Conservation (phyloP, 129 eudicot genomes). For the Chrysanthemum makinoi region DNA sequence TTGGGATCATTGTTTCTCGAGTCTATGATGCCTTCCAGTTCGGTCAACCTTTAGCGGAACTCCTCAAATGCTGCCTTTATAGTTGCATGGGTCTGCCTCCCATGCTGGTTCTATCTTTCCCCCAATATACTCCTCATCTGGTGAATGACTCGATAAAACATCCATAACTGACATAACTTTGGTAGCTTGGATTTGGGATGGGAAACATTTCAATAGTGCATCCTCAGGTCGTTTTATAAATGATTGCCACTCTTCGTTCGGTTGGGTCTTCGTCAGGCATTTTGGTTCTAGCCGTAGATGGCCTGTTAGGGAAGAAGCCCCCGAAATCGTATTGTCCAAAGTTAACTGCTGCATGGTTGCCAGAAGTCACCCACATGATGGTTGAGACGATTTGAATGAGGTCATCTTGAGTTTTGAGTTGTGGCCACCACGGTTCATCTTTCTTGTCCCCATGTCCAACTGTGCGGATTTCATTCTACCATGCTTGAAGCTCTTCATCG, state of each 20-base stretch:
- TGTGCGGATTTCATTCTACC: constrained; percentile 54
- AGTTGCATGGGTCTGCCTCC: constrained; percentile 33
- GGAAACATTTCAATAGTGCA: constrained; percentile 28
- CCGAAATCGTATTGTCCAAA: constrained; percentile 48
- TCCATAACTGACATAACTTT: constrained; percentile 35
- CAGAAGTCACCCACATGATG: constrained; percentile 41
- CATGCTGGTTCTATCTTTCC: constrained; percentile 27
- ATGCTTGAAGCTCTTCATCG: constrained; percentile 36
- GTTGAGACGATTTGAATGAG: constrained; percentile 32
- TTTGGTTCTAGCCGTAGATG: constrained; percentile 30
- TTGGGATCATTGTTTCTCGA: constrained; percentile 20
- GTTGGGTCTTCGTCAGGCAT: constrained; percentile 44
- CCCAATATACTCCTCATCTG: constrained; percentile 41
- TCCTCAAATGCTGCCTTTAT: constrained; percentile 30
- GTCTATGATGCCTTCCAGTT: constrained; percentile 31
- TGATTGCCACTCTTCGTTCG: constrained; percentile 28
- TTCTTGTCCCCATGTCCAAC: constrained; percentile 55
- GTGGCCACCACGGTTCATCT: constrained; percentile 60
- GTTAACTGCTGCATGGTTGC: constrained; percentile 53
- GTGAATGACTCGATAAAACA: constrained; percentile 39
- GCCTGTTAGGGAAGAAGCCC: constrained; percentile 46
- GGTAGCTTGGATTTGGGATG: constrained; percentile 38
- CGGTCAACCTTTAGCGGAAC: constrained; percentile 7
- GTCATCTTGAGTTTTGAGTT: constrained; percentile 32
- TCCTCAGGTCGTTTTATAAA: constrained; percentile 38